phyloP scores from a whole-genome alignment of 176 grass and related monocot species.

The Oryza meridionalis region DNA sequence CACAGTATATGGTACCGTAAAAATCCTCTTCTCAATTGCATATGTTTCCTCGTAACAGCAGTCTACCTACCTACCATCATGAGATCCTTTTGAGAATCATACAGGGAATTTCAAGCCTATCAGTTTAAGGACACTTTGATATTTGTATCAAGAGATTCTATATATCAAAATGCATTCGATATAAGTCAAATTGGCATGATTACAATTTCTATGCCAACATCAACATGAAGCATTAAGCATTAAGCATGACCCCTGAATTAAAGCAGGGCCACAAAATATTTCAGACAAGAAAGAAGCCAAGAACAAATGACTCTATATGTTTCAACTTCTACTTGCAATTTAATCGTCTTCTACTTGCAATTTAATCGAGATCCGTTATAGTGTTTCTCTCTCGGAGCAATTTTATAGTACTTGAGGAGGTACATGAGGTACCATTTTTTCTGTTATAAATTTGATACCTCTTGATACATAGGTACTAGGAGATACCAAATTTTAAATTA shows the following conservation, averaged over 20 bases:
- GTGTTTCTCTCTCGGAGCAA: not conserved
- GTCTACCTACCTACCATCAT: not conserved
- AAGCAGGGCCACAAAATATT: not conserved
- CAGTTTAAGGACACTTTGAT: not conserved
- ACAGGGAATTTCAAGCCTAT: not conserved
- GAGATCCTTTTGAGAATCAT: not conserved
- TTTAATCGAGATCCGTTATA: not conserved
- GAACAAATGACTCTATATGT: not conserved
- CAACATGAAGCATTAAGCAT: not conserved
- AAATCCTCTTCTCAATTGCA: not conserved
- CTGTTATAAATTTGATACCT: too few species aligned
- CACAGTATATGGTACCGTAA: too few species aligned
- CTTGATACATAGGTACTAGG: too few species aligned
- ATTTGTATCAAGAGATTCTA: not conserved
- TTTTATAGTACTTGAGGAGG: too few species aligned
- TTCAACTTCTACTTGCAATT: not conserved
- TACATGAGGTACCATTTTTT: too few species aligned
- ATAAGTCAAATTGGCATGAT: not conserved
- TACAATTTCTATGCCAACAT: not conserved
- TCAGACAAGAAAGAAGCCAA: too few species aligned
- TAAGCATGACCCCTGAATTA: not conserved
- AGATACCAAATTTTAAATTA: too few species aligned
- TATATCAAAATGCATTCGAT: not conserved
- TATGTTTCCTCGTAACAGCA: not conserved
- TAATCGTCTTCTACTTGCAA: not conserved